These are phyloP conservation scores for Ordospora colligata DNA, from an alignment of 371 early-diverging fungal species.

Conservation along the genomic window DNA sequence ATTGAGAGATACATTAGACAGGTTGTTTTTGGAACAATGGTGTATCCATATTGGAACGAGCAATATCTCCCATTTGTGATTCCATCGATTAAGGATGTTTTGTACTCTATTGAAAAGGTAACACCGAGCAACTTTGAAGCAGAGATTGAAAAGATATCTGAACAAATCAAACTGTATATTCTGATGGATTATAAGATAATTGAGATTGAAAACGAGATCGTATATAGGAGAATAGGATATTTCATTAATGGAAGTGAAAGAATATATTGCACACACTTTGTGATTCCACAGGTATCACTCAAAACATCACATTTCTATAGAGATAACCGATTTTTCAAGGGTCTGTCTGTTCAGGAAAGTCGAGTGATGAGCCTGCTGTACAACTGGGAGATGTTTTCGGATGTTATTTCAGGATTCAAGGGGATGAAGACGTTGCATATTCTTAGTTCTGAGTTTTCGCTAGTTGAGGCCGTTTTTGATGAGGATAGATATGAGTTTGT, in stretches of 20 bases:
- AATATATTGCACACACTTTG: conserved; percentile 17
- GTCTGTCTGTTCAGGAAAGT: conserved; percentile 19
- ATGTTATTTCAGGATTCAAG: conserved; percentile 47
- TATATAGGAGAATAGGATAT: conserved; percentile 39
- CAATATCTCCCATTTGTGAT: conserved; percentile 50
- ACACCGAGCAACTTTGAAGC: conserved; percentile 8
- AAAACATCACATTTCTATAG: not conserved
- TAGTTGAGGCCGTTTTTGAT: conserved; percentile 32
- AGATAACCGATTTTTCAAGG: conserved; percentile 40
- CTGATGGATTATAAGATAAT: conserved; percentile 51
- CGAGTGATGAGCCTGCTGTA: conserved; percentile 34
- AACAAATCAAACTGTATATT: conserved; percentile 34
- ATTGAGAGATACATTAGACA: conserved; percentile 40
- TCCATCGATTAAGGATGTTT: conserved; percentile 36
- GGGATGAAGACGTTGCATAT: conserved; percentile 13
- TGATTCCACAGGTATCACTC: conserved; percentile 13
- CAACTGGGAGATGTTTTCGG: conserved; percentile 34
- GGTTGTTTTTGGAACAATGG: conserved; percentile 33
- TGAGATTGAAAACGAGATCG: conserved; percentile 21
- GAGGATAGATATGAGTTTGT: conserved; percentile 44
- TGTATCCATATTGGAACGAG: conserved; percentile 55
- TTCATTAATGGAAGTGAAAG: conserved; percentile 42
- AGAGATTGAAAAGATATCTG: conserved; percentile 22
- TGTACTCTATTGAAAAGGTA: conserved; percentile 30
- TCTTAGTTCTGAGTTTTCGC: conserved; percentile 5